These are phyloP conservation scores for Zygosaccharomyces lentus DNA, from an alignment of 805 yeast species.

Conservation along the genomic window DNA sequence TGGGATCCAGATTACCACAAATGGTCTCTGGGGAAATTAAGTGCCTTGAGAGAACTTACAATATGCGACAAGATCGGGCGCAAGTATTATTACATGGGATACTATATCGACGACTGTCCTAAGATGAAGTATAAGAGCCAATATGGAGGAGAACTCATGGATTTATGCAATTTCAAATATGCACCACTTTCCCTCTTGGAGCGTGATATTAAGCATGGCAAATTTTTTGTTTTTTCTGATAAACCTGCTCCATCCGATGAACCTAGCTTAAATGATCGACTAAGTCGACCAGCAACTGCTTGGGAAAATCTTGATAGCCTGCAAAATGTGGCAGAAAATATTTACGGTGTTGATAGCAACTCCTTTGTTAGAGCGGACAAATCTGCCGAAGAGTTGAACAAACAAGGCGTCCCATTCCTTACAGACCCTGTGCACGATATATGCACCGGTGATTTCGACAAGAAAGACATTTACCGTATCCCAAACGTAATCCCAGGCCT, in stretches of 20 bases:
- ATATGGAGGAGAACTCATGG: slow-evolving; percentile 72
- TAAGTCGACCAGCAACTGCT: slow-evolving; percentile 10
- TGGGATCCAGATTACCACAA: slow-evolving; percentile 79
- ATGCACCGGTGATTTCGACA: slow-evolving; percentile 5
- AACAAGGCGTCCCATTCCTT: slow-evolving; percentile 22
- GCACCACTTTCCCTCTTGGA: slow-evolving; percentile 26
- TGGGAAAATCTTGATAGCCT: slow-evolving; percentile 1
- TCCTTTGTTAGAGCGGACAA: slow-evolving; percentile 24
- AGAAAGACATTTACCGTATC: slow-evolving; percentile 19
- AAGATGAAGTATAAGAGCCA: slow-evolving; percentile 80
- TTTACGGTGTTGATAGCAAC: slow-evolving; percentile 39
- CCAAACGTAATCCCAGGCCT: slow-evolving; percentile 51
- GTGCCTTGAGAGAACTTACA: slow-evolving; percentile 67
- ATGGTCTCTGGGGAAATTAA: slow-evolving; percentile 69
- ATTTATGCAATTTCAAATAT: slow-evolving; percentile 46
- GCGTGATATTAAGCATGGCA: slow-evolving; percentile 24
- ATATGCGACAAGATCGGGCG: slow-evolving; percentile 40
- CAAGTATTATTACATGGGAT: slow-evolving; percentile 66
- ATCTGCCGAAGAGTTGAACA: slow-evolving; percentile 17
- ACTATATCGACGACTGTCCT: slow-evolving; percentile 68
- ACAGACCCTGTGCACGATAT: slow-evolving; percentile 2
- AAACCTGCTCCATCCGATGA: slow-evolving; percentile 1
- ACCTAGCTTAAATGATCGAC: slow-evolving; percentile 9
- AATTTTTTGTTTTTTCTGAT: slow-evolving; percentile 22
- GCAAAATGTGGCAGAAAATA: slow-evolving; percentile 34